A percentile compares a stretch with the other conserved stretches of the same genome.
These are phyloP conservation scores for Fonsecaea monophora DNA, from an alignment of 2,329 filamentous ascomycete genomes.

Conservation along the genomic window DNA sequence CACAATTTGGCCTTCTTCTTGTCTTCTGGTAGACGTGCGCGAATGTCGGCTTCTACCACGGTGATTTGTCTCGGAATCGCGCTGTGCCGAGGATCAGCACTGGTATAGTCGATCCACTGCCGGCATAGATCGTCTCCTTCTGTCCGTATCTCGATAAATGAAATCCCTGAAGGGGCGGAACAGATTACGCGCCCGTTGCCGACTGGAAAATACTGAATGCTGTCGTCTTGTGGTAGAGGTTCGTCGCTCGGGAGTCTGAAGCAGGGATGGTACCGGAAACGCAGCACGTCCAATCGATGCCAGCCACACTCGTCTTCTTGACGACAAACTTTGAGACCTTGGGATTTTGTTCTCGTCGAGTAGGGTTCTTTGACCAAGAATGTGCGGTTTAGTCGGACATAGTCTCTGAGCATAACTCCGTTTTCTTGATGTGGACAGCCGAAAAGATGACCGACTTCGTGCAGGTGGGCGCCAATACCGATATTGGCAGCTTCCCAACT, in stretches of 20 bases:
- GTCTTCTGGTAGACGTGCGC: slow-evolving; percentile 72
- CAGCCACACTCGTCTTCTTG: slow-evolving; percentile 85
- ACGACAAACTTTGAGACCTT: slow-evolving; percentile 73
- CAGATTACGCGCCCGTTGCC: slow-evolving; percentile 78
- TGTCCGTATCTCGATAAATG: slow-evolving; percentile 81
- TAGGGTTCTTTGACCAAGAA: slow-evolving; percentile 84
- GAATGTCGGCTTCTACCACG: slow-evolving; percentile 76
- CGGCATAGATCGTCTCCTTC: slow-evolving; percentile 83
- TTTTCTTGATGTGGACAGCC: slow-evolving; percentile 88
- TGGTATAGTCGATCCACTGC: slow-evolving; percentile 79
- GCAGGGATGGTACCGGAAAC: slow-evolving; percentile 88
- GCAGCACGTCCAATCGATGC: slow-evolving; percentile 87
- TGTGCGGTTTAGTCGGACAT: slow-evolving; percentile 80
- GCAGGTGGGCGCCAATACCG: slow-evolving; percentile 89
- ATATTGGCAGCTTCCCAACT: slow-evolving; percentile 96
- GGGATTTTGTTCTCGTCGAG: slow-evolving; percentile 83
- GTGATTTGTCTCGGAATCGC: slow-evolving; percentile 73
- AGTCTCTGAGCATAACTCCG: slow-evolving; percentile 92
- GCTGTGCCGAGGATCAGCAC: slow-evolving; percentile 62
- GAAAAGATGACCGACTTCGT: slow-evolving; percentile 88
- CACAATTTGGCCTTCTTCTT: slow-evolving; percentile 74
- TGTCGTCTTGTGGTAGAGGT: slow-evolving; percentile 67
- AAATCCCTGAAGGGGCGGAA: slow-evolving; percentile 79
- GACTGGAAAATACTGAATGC: slow-evolving; percentile 84
- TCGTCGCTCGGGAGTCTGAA: slow-evolving; percentile 83